Evolutionary conservation across 805 yeast genomes (phyloP).

Genomic region (Teunomyces stri): DNA sequence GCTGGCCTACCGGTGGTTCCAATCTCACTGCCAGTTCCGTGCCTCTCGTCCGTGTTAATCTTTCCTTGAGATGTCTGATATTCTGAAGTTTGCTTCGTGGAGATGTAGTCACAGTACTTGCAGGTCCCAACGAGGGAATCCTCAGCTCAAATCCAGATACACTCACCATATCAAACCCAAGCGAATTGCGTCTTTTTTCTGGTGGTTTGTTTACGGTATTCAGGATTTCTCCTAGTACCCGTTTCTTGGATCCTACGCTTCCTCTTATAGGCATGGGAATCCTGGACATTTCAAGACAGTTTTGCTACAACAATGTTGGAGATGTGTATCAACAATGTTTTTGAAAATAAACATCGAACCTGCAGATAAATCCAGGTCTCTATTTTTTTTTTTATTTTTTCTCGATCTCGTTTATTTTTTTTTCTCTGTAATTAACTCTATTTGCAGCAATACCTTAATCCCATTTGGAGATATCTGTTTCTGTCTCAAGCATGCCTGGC

Average conservation of each 20-base stretch:
- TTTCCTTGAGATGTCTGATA: slow-evolving; percentile 1
- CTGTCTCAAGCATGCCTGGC: slow-evolving; percentile 7
- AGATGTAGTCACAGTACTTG: background rate
- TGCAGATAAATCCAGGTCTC: background rate
- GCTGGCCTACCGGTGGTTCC: background rate
- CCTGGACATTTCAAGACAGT: background rate
- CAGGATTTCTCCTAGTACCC: slow-evolving; percentile 8
- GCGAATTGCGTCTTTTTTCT: background rate
- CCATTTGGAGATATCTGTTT: background rate
- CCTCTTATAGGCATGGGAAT: slow-evolving; percentile 2
- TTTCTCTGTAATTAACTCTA: background rate
- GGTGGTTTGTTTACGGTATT: background rate
- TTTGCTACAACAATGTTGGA: background rate
- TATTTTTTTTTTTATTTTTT: no score
- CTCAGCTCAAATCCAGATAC: slow-evolving; percentile 4
- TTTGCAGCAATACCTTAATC: slow-evolving; percentile 3
- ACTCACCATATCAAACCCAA: slow-evolving; percentile 3
- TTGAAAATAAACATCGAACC: slow-evolving; percentile 1
- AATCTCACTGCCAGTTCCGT: slow-evolving; percentile 1
- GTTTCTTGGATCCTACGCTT: slow-evolving; percentile 5
- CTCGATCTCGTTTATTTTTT: no score
- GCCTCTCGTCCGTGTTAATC: background rate
- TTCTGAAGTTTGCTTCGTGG: background rate
- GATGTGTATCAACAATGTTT: background rate
- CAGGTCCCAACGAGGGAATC: background rate